Percentiles rank a stretch among this genome's conserved stretches.
Conservation (phyloP, 441 rosid species). For the Dalechampia spathulata region DNA sequence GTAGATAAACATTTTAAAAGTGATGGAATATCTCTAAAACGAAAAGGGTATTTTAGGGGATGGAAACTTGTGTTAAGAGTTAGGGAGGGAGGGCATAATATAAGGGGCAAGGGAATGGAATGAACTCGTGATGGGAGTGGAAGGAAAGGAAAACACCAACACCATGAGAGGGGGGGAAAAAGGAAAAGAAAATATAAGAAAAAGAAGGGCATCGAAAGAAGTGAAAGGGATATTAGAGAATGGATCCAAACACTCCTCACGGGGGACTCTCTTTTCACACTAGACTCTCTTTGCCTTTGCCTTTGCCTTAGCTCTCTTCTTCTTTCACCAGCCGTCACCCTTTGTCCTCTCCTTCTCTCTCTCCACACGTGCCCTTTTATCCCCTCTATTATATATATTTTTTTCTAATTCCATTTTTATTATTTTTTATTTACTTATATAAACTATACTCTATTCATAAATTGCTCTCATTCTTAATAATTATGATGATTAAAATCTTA, state of each 20-base stretch:
- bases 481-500: too few relatives aligned
- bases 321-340: conserved; percentile 22
- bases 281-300: background rate
- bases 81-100: background rate
- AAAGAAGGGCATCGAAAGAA: conserved; percentile 47
- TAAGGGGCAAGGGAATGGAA: background rate
- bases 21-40: too few relatives aligned
- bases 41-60: conserved; percentile 15
- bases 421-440: too few relatives aligned
- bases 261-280: conserved; percentile 34
- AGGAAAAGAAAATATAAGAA: background rate
- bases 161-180: background rate
- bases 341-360: conserved; percentile 28
- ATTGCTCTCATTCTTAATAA: too few relatives aligned
- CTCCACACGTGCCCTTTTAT: conserved; percentile 41
- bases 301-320: background rate
- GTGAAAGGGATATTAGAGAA: conserved; percentile 58
- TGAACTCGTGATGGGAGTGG: conserved; percentile 38
- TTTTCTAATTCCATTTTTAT: background rate
- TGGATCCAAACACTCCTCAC: conserved; percentile 89
- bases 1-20: too few relatives aligned
- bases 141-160: background rate
- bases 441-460: too few relatives aligned
- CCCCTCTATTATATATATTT: conserved; percentile 6
- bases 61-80: background rate